A percentile compares a stretch with the other conserved stretches of the same genome.
These are phyloP conservation scores for Elongisporangium prolatum DNA, from an alignment of 352 stramenopile genomes.

Conservation along the genomic window DNA sequence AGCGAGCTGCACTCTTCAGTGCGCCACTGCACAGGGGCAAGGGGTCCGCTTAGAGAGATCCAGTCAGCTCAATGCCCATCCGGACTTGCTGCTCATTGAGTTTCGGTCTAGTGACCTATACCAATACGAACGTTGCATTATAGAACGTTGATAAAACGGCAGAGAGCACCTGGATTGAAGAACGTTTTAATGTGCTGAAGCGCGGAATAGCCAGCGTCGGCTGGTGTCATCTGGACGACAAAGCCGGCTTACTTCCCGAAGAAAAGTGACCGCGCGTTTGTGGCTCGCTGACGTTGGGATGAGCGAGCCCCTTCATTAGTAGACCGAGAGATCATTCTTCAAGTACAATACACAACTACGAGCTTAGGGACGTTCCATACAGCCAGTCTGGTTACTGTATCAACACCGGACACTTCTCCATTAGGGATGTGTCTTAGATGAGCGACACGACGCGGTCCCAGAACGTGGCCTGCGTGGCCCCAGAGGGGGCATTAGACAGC, in stretches of 20 bases:
- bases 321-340: neutral
- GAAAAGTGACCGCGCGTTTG: neutral
- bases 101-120: neutral
- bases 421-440: neutral
- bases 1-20: neutral
- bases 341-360: neutral
- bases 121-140: neutral
- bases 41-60: neutral
- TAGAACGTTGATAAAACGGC: neutral
- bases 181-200: neutral
- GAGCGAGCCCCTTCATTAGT: neutral
- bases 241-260: neutral
- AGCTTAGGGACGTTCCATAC: neutral
- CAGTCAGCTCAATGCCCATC: neutral
- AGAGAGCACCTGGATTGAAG: neutral
- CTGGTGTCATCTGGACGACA: neutral
- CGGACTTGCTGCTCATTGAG: neutral
- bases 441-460: conserved; percentile 45
- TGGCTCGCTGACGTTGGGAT: neutral
- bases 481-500: conserved; percentile 14
- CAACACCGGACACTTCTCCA: neutral
- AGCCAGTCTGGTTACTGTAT: neutral
- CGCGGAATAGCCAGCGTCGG: neutral
- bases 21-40: neutral
- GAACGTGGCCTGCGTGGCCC: conserved; percentile 22